These are phyloP conservation scores for Phytophthora kernoviae DNA, from an alignment of 352 stramenopile species.

Conservation along the genomic window DNA sequence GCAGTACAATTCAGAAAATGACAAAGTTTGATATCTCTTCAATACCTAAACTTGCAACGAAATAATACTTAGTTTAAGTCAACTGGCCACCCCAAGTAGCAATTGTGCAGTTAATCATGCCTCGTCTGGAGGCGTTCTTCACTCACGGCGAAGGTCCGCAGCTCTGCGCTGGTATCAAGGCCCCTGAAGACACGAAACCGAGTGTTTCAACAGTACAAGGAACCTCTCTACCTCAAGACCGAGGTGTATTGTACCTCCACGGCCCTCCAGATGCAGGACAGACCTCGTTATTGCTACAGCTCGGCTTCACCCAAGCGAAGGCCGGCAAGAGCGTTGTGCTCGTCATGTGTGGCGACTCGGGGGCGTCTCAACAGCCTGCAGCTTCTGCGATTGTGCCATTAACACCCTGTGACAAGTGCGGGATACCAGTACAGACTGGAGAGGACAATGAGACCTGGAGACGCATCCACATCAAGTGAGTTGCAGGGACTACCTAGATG, in stretches of 20 bases:
- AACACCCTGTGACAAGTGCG: constrained; percentile 46
- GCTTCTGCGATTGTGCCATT: constrained; percentile 40
- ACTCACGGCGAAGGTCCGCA: constrained; percentile 44
- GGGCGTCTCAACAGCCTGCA: constrained; percentile 22
- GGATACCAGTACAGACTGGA: constrained; percentile 48
- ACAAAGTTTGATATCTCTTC: neutral
- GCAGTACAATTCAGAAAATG: constrained; percentile 1
- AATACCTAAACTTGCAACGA: neutral
- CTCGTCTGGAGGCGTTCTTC: constrained; percentile 68
- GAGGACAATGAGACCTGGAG: constrained; percentile 51
- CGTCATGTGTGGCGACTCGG: constrained; percentile 42
- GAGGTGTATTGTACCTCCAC: constrained; percentile 51
- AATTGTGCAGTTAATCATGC: constrained; percentile 15
- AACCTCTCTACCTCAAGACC: neutral
- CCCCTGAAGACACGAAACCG: constrained; percentile 8
- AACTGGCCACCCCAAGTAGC: neutral
- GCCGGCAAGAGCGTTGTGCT: constrained; percentile 52
- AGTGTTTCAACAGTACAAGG: neutral
- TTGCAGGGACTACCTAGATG: neutral
- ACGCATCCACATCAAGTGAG: constrained; percentile 71
- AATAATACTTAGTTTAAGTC: neutral
- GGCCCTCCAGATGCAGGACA: constrained; percentile 43
- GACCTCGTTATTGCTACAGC: constrained; percentile 71
- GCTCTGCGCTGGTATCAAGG: constrained; percentile 18
- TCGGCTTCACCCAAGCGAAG: constrained; percentile 60